Evolutionary conservation across 1,284 basidiomycete genomes (phyloP).

Genomic region (Ganoderma meredithae): DNA sequence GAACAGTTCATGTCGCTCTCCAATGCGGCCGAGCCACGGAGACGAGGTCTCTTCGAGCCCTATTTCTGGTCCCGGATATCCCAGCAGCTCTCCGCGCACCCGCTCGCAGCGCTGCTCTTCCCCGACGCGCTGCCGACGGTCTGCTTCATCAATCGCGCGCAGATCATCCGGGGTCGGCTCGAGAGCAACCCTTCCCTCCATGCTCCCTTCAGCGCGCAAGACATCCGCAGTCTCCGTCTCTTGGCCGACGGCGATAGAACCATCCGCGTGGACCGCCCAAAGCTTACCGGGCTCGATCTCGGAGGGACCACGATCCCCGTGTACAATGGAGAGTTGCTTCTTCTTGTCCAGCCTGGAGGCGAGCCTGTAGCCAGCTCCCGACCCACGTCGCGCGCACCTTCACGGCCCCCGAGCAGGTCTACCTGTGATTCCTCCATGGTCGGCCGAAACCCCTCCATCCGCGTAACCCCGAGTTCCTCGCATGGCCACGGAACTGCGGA

Average conservation of each 20-base stretch:
- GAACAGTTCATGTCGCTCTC: slow-evolving; percentile 83
- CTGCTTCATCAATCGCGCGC: slow-evolving; percentile 69
- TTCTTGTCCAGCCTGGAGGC: slow-evolving; percentile 65
- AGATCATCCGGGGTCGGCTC: slow-evolving; percentile 67
- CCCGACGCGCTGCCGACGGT: slow-evolving; percentile 74
- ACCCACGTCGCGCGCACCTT: slow-evolving; percentile 63
- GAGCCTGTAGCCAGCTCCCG: slow-evolving; percentile 54
- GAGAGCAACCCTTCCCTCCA: slow-evolving; percentile 61
- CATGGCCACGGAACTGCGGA: slow-evolving; percentile 66
- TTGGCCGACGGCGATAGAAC: slow-evolving; percentile 37
- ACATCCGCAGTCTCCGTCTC: slow-evolving; percentile 50
- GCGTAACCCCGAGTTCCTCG: slow-evolving; percentile 72
- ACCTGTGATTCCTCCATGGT: slow-evolving; percentile 48
- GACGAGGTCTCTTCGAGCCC: slow-evolving; percentile 75
- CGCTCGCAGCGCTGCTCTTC: slow-evolving; percentile 75
- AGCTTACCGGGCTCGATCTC: slow-evolving; percentile 49
- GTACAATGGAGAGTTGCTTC: slow-evolving; percentile 74
- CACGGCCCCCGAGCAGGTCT: slow-evolving; percentile 66
- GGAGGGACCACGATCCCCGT: slow-evolving; percentile 76
- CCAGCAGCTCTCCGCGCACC: slow-evolving; percentile 51
- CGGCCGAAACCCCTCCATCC: slow-evolving; percentile 71
- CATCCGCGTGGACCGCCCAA: slow-evolving; percentile 29
- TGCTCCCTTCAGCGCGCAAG: slow-evolving; percentile 61
- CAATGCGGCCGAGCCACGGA: slow-evolving; percentile 73
- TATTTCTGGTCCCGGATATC: slow-evolving; percentile 69